A percentile compares a stretch with the other conserved stretches of the same genome.
Conservation (phyloP, 1,284 basidiomycete genomes). For the Heterobasidion annosum region DNA sequence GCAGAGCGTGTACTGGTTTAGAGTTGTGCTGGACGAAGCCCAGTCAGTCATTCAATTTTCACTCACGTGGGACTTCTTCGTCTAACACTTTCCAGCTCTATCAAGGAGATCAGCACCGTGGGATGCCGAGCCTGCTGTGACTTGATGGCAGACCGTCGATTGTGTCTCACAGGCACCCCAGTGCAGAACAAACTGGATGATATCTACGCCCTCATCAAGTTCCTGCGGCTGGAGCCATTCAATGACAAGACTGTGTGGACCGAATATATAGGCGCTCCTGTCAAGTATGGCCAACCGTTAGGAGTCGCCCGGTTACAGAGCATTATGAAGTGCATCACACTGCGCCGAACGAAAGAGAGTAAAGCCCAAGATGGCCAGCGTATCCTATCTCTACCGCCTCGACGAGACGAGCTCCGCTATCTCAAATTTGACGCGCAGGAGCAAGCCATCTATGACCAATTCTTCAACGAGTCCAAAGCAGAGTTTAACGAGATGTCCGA, state of each 20-base stretch:
- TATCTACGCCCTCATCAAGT: slow-evolving; percentile 93
- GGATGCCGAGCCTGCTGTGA: slow-evolving; percentile 94
- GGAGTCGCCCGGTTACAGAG: slow-evolving; percentile 92
- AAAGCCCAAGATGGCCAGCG: slow-evolving; percentile 73
- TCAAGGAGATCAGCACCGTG: slow-evolving; percentile 93
- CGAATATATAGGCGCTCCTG: slow-evolving; percentile 85
- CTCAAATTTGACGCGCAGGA: slow-evolving; percentile 84
- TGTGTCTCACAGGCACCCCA: slow-evolving; percentile 95
- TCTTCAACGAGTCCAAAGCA: slow-evolving; percentile 83
- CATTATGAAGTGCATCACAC: slow-evolving; percentile 94
- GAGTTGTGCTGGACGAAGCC: slow-evolving; percentile 96
- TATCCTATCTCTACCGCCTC: slow-evolving; percentile 84
- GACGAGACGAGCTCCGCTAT: slow-evolving; percentile 77
- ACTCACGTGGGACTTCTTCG: not conserved
- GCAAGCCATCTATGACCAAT: slow-evolving; percentile 79
- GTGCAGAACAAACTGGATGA: slow-evolving; percentile 99
- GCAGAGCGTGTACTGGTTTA: slow-evolving; percentile 96
- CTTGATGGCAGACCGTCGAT: slow-evolving; percentile 84
- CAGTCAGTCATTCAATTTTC: slow-evolving; percentile 55
- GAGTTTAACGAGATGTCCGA: slow-evolving; percentile 83
- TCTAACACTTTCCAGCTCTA: slow-evolving; percentile 51
- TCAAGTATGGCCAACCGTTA: slow-evolving; percentile 86
- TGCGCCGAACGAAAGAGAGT: slow-evolving; percentile 93
- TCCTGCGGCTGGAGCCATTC: slow-evolving; percentile 87
- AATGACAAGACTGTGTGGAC: slow-evolving; percentile 93